These are phyloP conservation scores for Vavraia culicis DNA, from an alignment of 371 early-diverging fungal genomes.

Conservation along the genomic window DNA sequence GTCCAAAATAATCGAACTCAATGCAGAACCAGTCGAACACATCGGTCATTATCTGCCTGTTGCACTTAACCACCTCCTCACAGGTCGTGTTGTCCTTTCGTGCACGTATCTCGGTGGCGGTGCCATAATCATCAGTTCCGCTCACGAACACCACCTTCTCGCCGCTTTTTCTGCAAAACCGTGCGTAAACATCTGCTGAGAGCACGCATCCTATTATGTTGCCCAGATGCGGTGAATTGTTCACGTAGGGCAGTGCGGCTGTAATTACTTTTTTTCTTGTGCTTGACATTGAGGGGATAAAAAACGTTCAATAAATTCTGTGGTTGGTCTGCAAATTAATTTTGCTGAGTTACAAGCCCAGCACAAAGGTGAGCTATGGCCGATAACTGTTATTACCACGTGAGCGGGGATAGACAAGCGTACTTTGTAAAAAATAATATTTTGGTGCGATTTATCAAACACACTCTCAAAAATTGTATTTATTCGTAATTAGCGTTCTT, in stretches of 20 bases:
- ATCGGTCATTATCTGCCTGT: conserved; percentile 59
- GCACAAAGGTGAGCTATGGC: too few relatives aligned
- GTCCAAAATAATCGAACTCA: conserved; percentile 83
- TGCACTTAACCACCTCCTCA: conserved; percentile 80
- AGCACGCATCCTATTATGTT: conserved; percentile 93
- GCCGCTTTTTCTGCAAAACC: conserved; percentile 70
- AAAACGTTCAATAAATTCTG: too few relatives aligned
- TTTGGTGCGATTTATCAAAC: too few relatives aligned
- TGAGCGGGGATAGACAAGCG: too few relatives aligned
- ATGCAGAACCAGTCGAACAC: conserved; percentile 86
- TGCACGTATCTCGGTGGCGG: conserved; percentile 96
- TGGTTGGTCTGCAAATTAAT: too few relatives aligned
- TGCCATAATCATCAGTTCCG: conserved; percentile 99
- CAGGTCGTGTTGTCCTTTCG: conserved; percentile 47
- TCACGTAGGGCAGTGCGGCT: conserved; percentile 91
- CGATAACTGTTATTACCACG: too few relatives aligned
- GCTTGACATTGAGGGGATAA: too few relatives aligned
- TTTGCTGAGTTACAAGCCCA: too few relatives aligned
- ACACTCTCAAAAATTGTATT: too few relatives aligned
- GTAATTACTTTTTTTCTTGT: conserved; percentile 53
- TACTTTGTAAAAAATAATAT: too few relatives aligned
- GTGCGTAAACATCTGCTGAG: conserved; percentile 83
- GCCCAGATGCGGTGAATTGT: conserved; percentile 97
- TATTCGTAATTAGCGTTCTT: too few relatives aligned
- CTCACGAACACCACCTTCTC: conserved; percentile 72